Conservation (phyloP, 148 eudicot genomes). For the Selenicereus undatus region DNA sequence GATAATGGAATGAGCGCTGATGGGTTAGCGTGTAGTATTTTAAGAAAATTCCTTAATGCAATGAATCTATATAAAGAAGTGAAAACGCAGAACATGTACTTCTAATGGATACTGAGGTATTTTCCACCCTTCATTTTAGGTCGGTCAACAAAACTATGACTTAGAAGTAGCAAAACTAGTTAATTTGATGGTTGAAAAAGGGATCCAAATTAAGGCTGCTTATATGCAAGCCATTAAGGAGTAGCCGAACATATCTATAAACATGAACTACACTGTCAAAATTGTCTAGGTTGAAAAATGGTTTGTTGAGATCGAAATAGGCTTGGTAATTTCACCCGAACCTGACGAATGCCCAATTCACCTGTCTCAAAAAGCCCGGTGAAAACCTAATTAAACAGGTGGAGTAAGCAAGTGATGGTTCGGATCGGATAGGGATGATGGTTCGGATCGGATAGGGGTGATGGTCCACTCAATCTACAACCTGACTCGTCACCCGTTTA, state of each 20-base stretch:
- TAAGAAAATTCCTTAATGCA: constrained; percentile 55
- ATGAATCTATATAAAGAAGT: constrained; percentile 41
- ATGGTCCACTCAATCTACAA: no score
- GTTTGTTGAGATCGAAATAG: neutral
- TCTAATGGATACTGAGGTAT: constrained; percentile 46
- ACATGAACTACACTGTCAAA: constrained; percentile 32
- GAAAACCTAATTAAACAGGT: no score
- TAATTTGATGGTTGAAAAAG: constrained; percentile 38
- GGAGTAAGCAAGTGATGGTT: no score
- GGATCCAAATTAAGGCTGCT: constrained; percentile 36
- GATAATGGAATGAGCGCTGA: constrained; percentile 41
- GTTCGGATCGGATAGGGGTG: no score
- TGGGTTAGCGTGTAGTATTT: constrained; percentile 45
- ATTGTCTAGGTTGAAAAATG: constrained; percentile 16
- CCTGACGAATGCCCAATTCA: no score
- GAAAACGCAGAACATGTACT: constrained; percentile 35
- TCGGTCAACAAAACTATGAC: constrained; percentile 35
- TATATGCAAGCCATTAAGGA: constrained; percentile 18
- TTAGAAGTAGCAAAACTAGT: constrained; percentile 48
- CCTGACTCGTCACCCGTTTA: no score
- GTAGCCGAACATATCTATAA: constrained; percentile 27
- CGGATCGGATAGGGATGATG: no score
- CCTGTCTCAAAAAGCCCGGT: no score
- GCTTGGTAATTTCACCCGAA: no score
- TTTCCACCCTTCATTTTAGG: constrained; percentile 46